phyloP scores from a whole-genome alignment of 768 basidiomycete genomes.

The Boletellus ananas region DNA sequence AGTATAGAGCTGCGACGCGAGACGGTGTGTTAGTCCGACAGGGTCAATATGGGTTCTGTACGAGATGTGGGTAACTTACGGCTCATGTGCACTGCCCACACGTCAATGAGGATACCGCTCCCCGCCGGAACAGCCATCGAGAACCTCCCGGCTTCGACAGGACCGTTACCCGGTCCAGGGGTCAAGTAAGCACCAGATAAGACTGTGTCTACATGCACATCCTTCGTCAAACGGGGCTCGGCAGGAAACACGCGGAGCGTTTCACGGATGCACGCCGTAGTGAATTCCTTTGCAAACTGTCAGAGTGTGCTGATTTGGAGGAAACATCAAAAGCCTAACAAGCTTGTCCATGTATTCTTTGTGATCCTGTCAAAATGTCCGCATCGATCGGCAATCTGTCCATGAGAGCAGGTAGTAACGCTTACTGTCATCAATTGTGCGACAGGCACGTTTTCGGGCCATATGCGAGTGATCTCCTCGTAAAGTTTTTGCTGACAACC shows the following conservation, averaged over 20 bases:
- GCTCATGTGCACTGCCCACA: conserved; percentile 43
- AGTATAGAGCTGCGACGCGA: conserved; percentile 38
- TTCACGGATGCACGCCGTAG: conserved; percentile 42
- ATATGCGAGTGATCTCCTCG: conserved; percentile 37
- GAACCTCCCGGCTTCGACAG: conserved; percentile 28
- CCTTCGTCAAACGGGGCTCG: conserved; percentile 35
- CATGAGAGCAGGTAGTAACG: background rate
- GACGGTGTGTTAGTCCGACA: background rate
- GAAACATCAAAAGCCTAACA: conserved; percentile 20
- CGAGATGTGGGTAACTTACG: conserved; percentile 30
- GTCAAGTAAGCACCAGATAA: conserved; percentile 35
- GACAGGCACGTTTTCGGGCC: conserved; percentile 36
- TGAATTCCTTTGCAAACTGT: conserved; percentile 36
- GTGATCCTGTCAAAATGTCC: conserved; percentile 30
- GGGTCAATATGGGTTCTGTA: background rate
- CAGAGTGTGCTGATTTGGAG: background rate
- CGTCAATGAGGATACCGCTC: conserved; percentile 38
- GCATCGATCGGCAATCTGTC: background rate
- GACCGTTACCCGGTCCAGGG: conserved; percentile 13
- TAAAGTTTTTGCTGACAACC: conserved; percentile 45
- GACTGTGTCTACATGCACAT: conserved; percentile 33
- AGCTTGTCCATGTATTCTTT: conserved; percentile 37
- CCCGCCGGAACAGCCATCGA: conserved; percentile 38
- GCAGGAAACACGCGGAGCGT: conserved; percentile 42
- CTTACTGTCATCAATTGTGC: conserved; percentile 29